Base-by-base conservation (phyloP, 1,284 basidiomycete genomes). In the Ustilago loliicola region DNA sequence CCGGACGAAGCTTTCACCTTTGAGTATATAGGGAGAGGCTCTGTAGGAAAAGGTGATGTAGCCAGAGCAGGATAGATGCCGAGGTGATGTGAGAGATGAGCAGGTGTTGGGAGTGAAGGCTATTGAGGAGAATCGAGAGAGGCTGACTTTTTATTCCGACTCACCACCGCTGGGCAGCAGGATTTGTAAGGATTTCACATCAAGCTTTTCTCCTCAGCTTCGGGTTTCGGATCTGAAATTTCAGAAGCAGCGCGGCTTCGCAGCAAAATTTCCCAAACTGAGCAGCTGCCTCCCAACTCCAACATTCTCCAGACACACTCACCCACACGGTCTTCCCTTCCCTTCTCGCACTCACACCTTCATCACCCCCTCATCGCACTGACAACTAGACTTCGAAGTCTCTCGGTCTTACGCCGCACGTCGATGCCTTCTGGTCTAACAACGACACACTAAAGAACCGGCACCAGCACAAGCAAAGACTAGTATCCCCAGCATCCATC, bases 141-240 rank as follows among this genome's bases (percentile, higher is more conserved):
- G 5, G 2, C 15, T 32, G 42, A 53, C 56, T 66, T 60, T 60
- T 55, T 48, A 42, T 42, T 48, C 21, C 51, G 42, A 21, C 21
- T 23, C 17, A 17, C 48, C 3, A 53, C 29, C 40, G 40, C 3
- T 5, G 15, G 32, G 15, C 40, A 36, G 19, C 29, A 57, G 29
- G 51, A 64, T 72, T 72, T 64, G 70, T 72, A 52, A 72, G 65
- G 60, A 67, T 72, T 67, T 42, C 38, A 32, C 55, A 53, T 45
- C 29, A 40, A 9, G 19, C 38, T 23, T 45, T 45, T 21, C 5
- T 2, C 42, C 17, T 17, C 7, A 21, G 19, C n/a, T n/a, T 47
- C 68, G 68, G 62, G 40, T 25, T 10, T 57, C 68, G 68, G 68
- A 19, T 30, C 19, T 47, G 50, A 47, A 61, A 34, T 54, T 61